A percentile compares a stretch with the other conserved stretches of the same genome.
Conservation (phyloP, 2,329 filamentous ascomycete genomes). For the Ascocoryne sarcoides region DNA sequence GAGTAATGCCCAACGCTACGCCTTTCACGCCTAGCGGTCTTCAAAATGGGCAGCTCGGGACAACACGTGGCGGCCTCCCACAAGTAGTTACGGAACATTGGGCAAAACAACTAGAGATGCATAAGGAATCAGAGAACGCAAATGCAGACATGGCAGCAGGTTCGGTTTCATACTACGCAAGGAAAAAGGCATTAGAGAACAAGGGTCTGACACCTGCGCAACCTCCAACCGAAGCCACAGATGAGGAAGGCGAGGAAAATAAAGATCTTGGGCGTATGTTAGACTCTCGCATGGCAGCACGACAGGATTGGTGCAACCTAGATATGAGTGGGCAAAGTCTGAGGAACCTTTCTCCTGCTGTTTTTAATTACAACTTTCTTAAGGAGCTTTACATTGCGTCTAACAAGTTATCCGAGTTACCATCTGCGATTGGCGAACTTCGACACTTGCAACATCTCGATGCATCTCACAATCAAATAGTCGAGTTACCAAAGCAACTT, state of each 20-base stretch:
- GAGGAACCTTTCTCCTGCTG: slow-evolving; percentile 65
- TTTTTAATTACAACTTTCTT: slow-evolving; percentile 85
- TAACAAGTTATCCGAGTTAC: slow-evolving; percentile 79
- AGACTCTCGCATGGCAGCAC: slow-evolving; percentile 54
- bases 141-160: slow-evolving; percentile 61
- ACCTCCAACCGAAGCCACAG: slow-evolving; percentile 36
- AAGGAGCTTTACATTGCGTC: slow-evolving; percentile 89
- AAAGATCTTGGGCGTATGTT: slow-evolving; percentile 47
- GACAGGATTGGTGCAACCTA: slow-evolving; percentile 85
- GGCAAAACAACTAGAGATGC: slow-evolving; percentile 77
- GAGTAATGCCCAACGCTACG: slow-evolving; percentile 55
- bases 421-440: slow-evolving; percentile 71
- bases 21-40: slow-evolving; percentile 46
- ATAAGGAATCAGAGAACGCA: slow-evolving; percentile 66
- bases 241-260: slow-evolving; percentile 42
- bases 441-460: slow-evolving; percentile 77
- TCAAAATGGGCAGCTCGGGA: slow-evolving; percentile 47
- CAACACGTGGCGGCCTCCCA: slow-evolving; percentile 40
- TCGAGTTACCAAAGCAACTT: slow-evolving; percentile 76
- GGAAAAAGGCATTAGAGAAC: slow-evolving; percentile 62
- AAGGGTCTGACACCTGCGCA: slow-evolving; percentile 45
- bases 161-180: slow-evolving; percentile 62
- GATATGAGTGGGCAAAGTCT: slow-evolving; percentile 96
- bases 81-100: slow-evolving; percentile 62
- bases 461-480: slow-evolving; percentile 78